Evolutionary conservation across 164 flowering plant species (phyloP).

Genomic region (Hamamelis virginiana): DNA sequence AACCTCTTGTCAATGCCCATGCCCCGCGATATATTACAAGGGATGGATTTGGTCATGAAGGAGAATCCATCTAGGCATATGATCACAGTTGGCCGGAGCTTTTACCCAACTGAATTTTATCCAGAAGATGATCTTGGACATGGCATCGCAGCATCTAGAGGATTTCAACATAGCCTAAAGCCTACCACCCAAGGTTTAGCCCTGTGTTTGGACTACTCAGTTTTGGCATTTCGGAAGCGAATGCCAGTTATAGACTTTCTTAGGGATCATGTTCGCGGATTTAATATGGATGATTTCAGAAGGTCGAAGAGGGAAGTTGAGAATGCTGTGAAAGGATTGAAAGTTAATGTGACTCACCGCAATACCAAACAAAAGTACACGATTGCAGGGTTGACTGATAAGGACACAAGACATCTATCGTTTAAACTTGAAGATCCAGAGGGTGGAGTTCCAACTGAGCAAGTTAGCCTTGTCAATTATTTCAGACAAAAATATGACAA

Average conservation of each 20-base stretch:
- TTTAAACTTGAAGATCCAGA: constrained; percentile 38
- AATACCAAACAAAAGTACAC: constrained; percentile 48
- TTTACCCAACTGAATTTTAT: constrained; percentile 23
- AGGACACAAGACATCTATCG: constrained; percentile 13
- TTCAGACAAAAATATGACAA: constrained; percentile 43
- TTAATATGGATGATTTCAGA: constrained; percentile 17
- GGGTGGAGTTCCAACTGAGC: constrained; percentile 21
- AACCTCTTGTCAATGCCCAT: constrained; percentile 28
- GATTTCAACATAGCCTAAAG: constrained; percentile 59
- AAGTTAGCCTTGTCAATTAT: constrained; percentile 40
- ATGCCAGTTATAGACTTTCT: constrained; percentile 58
- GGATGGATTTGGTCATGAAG: constrained; percentile 73
- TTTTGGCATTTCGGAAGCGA: constrained; percentile 49
- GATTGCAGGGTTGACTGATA: constrained; percentile 43
- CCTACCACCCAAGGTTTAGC: constrained; percentile 57
- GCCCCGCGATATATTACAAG: constrained; percentile 69
- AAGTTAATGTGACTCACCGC: constrained; percentile 67
- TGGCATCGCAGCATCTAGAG: constrained; percentile 56
- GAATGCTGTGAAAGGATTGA: constrained; percentile 43
- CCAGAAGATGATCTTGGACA: constrained; percentile 33
- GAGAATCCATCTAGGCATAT: constrained; percentile 48
- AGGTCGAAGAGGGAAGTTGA: constrained; percentile 20
- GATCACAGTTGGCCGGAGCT: constrained; percentile 43
- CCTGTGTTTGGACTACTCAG: constrained; percentile 61
- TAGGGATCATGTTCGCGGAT: constrained; percentile 27